Base-by-base conservation (phyloP, 2,329 filamentous ascomycete species). In the Nakataea oryzae region DNA sequence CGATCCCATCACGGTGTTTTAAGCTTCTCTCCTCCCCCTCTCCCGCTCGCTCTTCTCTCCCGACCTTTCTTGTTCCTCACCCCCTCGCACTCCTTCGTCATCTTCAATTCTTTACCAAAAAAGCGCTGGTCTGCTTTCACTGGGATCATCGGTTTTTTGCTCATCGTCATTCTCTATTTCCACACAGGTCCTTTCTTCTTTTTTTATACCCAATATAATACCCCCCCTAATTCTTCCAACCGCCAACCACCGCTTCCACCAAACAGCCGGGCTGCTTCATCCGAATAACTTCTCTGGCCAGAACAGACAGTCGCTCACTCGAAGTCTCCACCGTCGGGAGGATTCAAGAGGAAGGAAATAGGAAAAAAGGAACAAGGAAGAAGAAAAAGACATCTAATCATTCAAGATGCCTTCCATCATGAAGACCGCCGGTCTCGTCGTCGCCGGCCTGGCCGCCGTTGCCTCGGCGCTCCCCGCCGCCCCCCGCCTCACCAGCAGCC, bases 91-190 rank as follows among this genome's bases (percentile, higher is more conserved):
- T 59, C 63, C 61, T 60, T 60, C 29, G 64, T 64, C 63, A 57
- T 68, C 67, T 69, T 69, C 68, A 69, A 70, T 72, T 73, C 69
- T 65, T 69, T 70, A 66, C 65, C 67, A 67, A 70, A 70, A 73
- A 79, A 80, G 78, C 78, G 74, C 78, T 78, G 78, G 78, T 79
- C 76, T 79, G 78, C 77, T 80, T 79, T 73, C 64, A 67, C 62
- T 67, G 68, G 71, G 71, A 74, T 73, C 71, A 70, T 71, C 70
- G 69, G 66, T 68, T 67, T 67, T 67, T 54, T 60, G 50, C 57
- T 64, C 61, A 61, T 32, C 61, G 60, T 32, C 59, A 50, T 9
- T 56, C 11, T 28, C 41, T n/a, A n/a, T 24, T 50, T 50, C 41
- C 21, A 9, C 32, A 59, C 57, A 30, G 29, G 63, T 67, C 63